These are phyloP conservation scores for Syzygium aqueum DNA, from an alignment of 345 rosid genomes.

Conservation along the genomic window DNA sequence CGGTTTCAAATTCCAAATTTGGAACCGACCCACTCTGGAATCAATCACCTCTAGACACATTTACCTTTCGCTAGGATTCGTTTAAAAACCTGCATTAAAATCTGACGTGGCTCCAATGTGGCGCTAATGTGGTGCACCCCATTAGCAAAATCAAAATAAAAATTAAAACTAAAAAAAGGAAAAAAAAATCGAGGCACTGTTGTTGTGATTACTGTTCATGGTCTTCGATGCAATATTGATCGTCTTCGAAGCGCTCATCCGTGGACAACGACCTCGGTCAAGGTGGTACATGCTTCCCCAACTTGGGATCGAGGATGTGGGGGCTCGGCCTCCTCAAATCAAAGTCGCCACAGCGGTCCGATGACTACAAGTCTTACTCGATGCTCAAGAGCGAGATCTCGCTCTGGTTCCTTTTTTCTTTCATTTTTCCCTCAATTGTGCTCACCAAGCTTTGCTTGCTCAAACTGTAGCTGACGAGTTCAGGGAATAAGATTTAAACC, in stretches of 20 bases:
- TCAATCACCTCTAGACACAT: too few relatives aligned
- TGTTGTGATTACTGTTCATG: neutral
- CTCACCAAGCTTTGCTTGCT: neutral
- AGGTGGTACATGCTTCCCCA: neutral
- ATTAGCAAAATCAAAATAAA: neutral
- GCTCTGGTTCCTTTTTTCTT: neutral
- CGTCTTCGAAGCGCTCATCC: neutral
- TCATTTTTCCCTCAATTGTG: too few relatives aligned
- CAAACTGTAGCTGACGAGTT: neutral
- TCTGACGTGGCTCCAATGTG: too few relatives aligned
- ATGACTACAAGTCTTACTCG: neutral
- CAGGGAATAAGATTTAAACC: neutral
- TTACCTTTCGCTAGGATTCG: accelerated
- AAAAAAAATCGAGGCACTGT: neutral
- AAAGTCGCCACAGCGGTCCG: neutral
- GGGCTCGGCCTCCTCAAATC: neutral
- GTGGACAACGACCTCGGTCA: neutral
- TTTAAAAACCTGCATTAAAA: neutral
- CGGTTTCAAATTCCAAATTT: too few relatives aligned
- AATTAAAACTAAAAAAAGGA: neutral
- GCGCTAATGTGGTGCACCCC: neutral
- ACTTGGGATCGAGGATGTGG: neutral
- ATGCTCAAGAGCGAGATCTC: neutral
- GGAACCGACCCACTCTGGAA: too few relatives aligned
- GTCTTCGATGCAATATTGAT: neutral